Evolutionary conservation across 306 rosid genomes (phyloP).

Genomic region (Luffa aegyptiaca): DNA sequence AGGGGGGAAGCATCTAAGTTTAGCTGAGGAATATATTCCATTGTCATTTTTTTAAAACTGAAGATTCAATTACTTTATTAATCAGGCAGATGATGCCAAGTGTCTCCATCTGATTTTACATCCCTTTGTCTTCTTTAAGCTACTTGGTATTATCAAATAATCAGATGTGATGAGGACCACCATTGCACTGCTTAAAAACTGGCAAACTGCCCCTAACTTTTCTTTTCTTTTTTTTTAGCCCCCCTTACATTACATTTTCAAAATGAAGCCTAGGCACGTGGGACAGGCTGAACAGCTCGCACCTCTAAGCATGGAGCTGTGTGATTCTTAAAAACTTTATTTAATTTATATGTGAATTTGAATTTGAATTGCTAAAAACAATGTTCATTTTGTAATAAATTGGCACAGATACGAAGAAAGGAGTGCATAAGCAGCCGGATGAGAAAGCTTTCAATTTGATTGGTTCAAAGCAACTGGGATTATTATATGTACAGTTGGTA

Average conservation of each 20-base stretch:
- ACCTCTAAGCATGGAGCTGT: constrained; percentile 49
- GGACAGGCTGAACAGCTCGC: constrained; percentile 41
- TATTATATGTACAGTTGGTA: neutral
- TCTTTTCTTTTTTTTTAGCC: neutral
- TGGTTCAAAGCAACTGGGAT: neutral
- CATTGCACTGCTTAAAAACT: neutral
- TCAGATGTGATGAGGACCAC: constrained; percentile 1
- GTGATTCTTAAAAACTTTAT: constrained; percentile 13
- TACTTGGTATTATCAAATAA: neutral
- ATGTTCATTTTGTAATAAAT: neutral
- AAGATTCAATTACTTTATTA: constrained; percentile 1
- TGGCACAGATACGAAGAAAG: constrained; percentile 9
- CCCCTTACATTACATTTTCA: neutral
- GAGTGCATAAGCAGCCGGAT: neutral
- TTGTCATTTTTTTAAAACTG: neutral
- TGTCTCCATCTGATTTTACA: neutral
- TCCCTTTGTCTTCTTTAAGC: neutral
- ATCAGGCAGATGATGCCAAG: constrained; percentile 5
- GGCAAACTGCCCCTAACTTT: neutral
- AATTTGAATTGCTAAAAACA: constrained; percentile 8
- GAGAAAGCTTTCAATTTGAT: constrained; percentile 4
- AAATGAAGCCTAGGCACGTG: constrained; percentile 51
- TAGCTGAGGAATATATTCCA: constrained; percentile 30
- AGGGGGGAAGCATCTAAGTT: constrained; percentile 4
- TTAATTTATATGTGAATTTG: neutral